These are phyloP conservation scores for Ophiocordyceps camponoti-saundersi DNA, from an alignment of 2,329 filamentous ascomycete species.

Conservation along the genomic window DNA sequence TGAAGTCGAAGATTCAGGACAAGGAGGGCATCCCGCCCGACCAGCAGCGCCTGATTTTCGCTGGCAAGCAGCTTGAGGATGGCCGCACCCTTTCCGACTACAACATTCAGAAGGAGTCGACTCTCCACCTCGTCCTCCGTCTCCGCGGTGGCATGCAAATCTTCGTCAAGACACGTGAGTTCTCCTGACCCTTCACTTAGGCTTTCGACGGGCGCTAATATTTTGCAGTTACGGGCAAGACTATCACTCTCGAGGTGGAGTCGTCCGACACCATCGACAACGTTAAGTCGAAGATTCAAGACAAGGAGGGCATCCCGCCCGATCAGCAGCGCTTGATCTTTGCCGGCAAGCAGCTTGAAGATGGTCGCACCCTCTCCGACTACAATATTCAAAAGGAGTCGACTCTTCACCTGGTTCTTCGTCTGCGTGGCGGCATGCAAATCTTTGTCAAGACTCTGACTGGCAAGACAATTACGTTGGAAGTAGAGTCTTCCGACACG, in stretches of 20 bases:
- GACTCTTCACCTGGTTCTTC: conserved; percentile 44
- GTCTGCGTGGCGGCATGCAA: conserved; percentile 34
- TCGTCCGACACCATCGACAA: conserved; percentile 98
- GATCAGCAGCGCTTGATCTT: conserved; percentile 99
- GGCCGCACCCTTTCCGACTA: conserved; percentile 98
- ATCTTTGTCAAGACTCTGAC: conserved; percentile 77
- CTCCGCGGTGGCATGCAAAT: conserved; percentile 7
- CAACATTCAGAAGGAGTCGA: conserved; percentile 98
- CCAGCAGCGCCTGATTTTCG: conserved; percentile 99
- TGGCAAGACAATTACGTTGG: conserved; percentile 85
- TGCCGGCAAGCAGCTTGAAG: conserved; percentile 99
- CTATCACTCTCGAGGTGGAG: conserved; percentile 49
- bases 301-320: conserved; percentile 99
- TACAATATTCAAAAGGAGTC: conserved; percentile 99
- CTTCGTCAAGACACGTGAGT: conserved; percentile 14
- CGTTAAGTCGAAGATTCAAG: conserved; percentile 97
- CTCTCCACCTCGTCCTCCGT: neutral
- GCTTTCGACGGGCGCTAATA: neutral
- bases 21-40: conserved; percentile 99
- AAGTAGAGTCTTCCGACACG: conserved; percentile 77
- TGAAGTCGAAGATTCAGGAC: conserved; percentile 77
- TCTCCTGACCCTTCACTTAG: neutral
- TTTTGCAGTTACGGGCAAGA: conserved; percentile 1
- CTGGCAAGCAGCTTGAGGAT: conserved; percentile 99
- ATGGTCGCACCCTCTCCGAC: conserved; percentile 95